phyloP scores from a whole-genome alignment of 208 protist species.

The Acanthamoeba lugdunensis region DNA sequence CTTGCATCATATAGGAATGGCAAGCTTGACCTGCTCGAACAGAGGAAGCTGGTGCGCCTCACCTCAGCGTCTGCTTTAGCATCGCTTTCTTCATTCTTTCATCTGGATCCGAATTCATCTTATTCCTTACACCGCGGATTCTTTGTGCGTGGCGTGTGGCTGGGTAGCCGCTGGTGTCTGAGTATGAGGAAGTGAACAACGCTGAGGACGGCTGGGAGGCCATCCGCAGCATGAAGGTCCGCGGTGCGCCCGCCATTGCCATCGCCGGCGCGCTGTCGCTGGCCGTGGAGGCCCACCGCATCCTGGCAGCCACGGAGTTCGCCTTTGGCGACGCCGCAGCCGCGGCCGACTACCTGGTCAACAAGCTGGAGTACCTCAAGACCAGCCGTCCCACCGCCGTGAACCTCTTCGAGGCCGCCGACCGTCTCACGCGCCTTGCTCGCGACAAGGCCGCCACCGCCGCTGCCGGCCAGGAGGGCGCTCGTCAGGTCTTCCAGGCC shows the following conservation, averaged over 20 bases:
- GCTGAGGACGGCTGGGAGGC: constrained; percentile 91
- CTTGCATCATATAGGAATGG: neutral
- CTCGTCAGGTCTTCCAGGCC: constrained; percentile 53
- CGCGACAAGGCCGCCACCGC: constrained; percentile 30
- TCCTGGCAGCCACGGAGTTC: constrained; percentile 74
- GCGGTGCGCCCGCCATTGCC: constrained; percentile 95
- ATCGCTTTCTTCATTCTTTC: neutral
- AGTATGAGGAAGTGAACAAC: constrained; percentile 88
- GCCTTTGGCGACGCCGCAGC: constrained; percentile 81
- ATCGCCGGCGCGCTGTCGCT: constrained; percentile 93
- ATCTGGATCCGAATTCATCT: neutral
- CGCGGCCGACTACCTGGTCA: constrained; percentile 78
- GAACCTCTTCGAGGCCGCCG: constrained; percentile 93
- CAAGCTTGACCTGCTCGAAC: constrained; percentile 55
- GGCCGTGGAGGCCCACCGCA: constrained; percentile 87
- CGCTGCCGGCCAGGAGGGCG: constrained; percentile 42
- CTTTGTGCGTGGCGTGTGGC: too few species aligned
- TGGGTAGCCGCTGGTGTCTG: constrained; percentile 61
- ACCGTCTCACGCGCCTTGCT: constrained; percentile 34
- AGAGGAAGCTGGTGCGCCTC: constrained; percentile 54
- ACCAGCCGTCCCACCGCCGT: constrained; percentile 94
- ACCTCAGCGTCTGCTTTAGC: neutral
- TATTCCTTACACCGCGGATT: neutral
- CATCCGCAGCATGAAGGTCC: constrained; percentile 94
- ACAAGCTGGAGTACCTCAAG: constrained; percentile 91